Conservation (phyloP, 2,329 filamentous ascomycete genomes). For the Neurospora sp. region DNA sequence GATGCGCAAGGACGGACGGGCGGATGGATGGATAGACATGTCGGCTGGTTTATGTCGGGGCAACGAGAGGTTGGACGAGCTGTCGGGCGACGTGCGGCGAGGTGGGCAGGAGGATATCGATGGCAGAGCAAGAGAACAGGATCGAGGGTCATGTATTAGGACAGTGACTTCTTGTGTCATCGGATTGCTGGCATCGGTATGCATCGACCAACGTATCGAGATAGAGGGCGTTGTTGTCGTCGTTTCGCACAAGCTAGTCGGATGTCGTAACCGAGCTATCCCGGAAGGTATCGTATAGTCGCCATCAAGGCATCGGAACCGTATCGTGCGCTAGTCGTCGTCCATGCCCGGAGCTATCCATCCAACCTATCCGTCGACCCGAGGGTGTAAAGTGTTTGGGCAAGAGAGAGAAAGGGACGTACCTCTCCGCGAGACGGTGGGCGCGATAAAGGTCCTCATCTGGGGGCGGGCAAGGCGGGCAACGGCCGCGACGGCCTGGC, state of each 20-base stretch:
- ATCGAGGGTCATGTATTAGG: not conserved
- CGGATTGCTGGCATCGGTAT: not conserved
- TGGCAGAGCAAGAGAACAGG: not conserved
- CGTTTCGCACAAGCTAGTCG: not conserved
- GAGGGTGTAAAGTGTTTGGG: not conserved
- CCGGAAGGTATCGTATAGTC: not conserved
- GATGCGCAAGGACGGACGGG: constrained; percentile 5
- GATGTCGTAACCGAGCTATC: not conserved
- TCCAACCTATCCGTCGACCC: not conserved
- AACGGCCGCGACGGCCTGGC: constrained; percentile 39
- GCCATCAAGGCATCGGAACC: not conserved
- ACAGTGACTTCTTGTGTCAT: not conserved
- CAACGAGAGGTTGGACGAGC: not conserved
- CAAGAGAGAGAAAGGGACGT: constrained; percentile 24
- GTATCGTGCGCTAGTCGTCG: not conserved
- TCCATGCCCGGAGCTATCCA: not conserved
- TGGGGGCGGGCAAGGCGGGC: constrained; percentile 40
- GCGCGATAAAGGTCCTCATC: constrained; percentile 48
- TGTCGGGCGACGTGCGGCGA: not conserved
- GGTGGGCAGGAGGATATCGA: not conserved
- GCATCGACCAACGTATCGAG: not conserved
- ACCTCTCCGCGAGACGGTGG: constrained; percentile 53
- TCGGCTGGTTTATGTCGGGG: not conserved
- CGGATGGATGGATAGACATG: not conserved
- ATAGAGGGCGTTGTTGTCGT: not conserved